These are phyloP conservation scores for Yarrowia deformans DNA, from an alignment of 805 yeast species.

Conservation along the genomic window DNA sequence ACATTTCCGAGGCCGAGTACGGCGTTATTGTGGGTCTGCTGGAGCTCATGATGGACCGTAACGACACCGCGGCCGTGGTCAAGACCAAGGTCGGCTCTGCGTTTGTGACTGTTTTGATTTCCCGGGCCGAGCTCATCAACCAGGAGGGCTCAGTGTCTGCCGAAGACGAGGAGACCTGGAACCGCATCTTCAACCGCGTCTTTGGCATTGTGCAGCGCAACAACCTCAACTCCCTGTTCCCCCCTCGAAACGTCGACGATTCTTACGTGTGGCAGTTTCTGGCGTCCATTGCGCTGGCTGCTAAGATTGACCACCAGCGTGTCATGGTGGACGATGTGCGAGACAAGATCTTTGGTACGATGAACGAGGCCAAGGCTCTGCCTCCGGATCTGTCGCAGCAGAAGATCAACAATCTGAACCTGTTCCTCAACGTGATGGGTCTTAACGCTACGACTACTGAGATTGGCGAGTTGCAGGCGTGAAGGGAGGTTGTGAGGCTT, in stretches of 20 bases:
- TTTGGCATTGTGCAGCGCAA: conserved; percentile 77
- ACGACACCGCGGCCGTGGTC: conserved; percentile 63
- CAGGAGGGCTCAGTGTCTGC: conserved; percentile 68
- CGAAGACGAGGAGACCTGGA: conserved; percentile 72
- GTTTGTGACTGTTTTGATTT: conserved; percentile 84
- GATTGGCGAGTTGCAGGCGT: conserved; percentile 71
- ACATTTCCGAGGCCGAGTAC: conserved; percentile 80
- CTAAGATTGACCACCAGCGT: conserved; percentile 86
- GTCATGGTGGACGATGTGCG: conserved; percentile 92
- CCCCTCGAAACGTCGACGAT: conserved; percentile 69
- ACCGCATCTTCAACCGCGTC: conserved; percentile 77
- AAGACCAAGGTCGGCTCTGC: conserved; percentile 83
- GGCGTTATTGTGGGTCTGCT: conserved; percentile 79
- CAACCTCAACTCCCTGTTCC: conserved; percentile 79
- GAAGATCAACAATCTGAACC: conserved; percentile 79
- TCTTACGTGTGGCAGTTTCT: conserved; percentile 96
- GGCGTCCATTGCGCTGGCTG: conserved; percentile 92
- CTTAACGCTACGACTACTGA: conserved; percentile 89
- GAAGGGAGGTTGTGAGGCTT: not conserved
- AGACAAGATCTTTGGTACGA: conserved; percentile 89
- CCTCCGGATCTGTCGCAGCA: conserved; percentile 61
- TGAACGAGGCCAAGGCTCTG: conserved; percentile 70
- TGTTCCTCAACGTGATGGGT: conserved; percentile 96
- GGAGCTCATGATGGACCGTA: conserved; percentile 71
- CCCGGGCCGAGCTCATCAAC: conserved; percentile 88